Evolutionary conservation across 352 stramenopile species (phyloP), one percentile per base, ranked within the genome.

Genomic region (Phytophthora ohioensis): DNA sequence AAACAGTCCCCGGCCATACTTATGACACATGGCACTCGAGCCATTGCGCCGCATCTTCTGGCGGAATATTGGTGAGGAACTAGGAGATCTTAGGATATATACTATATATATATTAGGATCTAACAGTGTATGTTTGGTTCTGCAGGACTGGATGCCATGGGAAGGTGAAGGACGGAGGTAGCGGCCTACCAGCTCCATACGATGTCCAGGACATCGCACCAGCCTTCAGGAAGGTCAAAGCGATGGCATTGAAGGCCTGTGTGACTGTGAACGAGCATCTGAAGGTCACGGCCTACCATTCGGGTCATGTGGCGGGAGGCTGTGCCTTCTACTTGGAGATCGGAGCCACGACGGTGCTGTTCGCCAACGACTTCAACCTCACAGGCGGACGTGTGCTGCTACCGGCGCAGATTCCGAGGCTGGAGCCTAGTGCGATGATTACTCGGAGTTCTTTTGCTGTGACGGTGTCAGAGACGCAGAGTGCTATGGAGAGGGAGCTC

Each of bases 401-500:
- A 17, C 84, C 87, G 1, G 81, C 85, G 5, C 71, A 91, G 56
- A 90, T 96, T 42, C 90, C 90, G 46, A 73, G 84, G 8, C 64
- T 93, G 32, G 74, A 85, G 30, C 85, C 88, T 3, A 84, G 62
- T 42, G 81, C 75, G 0, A 61, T 95, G 46, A 78, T 96, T 47
- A 87, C 85, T 7, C 72, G 87, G 5, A 94, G 90, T 32, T 75
- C 83, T 3, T 95, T 95, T 68, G 87, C 88, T 3, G 88, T 95
- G 17, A 91, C 86, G 0, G 88, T 96, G 3, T 96, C 90, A 3
- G 90, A 96, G 65, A 96, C 90, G 3, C 79, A 84, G 38, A 93
- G 76, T 7, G 74, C 79, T 3, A 94, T 96, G 79, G 90, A 95
- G 51, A 84, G 86, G 12, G 90, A 96, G 41, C 78, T 96, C 2